phyloP scores from a whole-genome alignment of 208 protist genomes.

The Crithidia bombi region DNA sequence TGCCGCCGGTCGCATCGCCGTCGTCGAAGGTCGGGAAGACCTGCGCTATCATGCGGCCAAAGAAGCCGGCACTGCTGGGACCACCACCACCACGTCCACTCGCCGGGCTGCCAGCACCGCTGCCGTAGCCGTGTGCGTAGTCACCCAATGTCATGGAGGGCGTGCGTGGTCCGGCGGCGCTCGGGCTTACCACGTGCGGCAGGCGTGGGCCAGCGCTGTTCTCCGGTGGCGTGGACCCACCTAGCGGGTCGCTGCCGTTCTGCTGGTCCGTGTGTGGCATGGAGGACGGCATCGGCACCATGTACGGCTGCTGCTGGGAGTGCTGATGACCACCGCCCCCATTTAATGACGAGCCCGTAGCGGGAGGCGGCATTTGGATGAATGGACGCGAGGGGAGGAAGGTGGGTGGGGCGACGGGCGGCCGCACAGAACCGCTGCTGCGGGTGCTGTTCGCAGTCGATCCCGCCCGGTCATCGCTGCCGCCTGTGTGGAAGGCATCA shows the following conservation, averaged over 20 bases:
- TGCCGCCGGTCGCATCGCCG: background rate
- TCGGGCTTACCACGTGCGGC: constrained; percentile 2
- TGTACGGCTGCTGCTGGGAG: constrained; percentile 23
- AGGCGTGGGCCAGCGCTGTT: background rate
- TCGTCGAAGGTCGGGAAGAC: constrained; percentile 30
- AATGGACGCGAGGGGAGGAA: constrained; percentile 22
- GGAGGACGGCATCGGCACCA: constrained; percentile 18
- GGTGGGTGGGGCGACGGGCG: constrained; percentile 15
- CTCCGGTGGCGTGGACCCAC: constrained; percentile 8
- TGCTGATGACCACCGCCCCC: background rate
- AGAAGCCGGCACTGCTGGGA: constrained; percentile 14
- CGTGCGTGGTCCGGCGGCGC: constrained; percentile 23
- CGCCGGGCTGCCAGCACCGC: background rate
- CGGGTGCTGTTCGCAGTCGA: constrained; percentile 7
- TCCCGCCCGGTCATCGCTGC: constrained; percentile 22
- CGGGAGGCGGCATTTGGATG: constrained; percentile 2
- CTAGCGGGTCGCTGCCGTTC: constrained; percentile 6
- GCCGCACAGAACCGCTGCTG: constrained; percentile 21
- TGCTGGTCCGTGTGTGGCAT: background rate
- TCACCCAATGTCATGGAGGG: constrained; percentile 5
- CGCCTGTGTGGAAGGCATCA: constrained; percentile 14
- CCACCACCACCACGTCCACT: background rate
- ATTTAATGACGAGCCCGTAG: background rate
- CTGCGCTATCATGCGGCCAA: constrained; percentile 28
- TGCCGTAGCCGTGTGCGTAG: constrained; percentile 10